Percentiles rank a stretch among this genome's conserved stretches.
Conservation (phyloP, 805 yeast genomes). For the Saturnispora ahearnii region DNA sequence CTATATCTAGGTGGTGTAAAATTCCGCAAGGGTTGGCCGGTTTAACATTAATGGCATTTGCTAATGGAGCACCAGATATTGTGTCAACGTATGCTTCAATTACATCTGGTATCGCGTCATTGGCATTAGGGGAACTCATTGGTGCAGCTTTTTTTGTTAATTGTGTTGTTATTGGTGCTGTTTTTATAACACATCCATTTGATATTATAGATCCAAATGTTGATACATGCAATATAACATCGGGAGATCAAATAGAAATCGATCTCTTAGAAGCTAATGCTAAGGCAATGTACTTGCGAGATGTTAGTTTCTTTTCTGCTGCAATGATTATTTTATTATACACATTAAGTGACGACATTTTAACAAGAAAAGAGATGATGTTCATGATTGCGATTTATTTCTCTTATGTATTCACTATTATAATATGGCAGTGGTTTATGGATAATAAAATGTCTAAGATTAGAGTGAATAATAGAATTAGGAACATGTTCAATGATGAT, state of each 20-base stretch:
- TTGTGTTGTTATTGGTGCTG: constrained; percentile 70
- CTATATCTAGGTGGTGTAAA: constrained; percentile 52
- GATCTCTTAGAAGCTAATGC: constrained; percentile 23
- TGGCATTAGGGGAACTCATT: constrained; percentile 84
- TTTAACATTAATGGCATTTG: constrained; percentile 78
- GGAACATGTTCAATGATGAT: constrained; percentile 24
- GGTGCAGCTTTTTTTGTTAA: constrained; percentile 85
- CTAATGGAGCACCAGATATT: constrained; percentile 90
- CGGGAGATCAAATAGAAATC: constrained; percentile 9
- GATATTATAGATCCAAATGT: constrained; percentile 28
- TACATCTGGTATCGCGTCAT: constrained; percentile 51
- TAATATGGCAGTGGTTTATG: constrained; percentile 33
- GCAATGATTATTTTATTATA: constrained; percentile 41
- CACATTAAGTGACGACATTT: constrained; percentile 42
- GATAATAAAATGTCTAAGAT: constrained; percentile 13
- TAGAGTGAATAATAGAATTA: constrained; percentile 18
- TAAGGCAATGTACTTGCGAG: constrained; percentile 47
- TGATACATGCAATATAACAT: neutral
- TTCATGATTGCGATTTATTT: constrained; percentile 49
- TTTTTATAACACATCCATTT: constrained; percentile 63
- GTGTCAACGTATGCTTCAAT: constrained; percentile 79
- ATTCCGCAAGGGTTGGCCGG: constrained; percentile 83
- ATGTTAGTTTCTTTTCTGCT: constrained; percentile 47
- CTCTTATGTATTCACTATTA: constrained; percentile 46
- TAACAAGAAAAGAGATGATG: constrained; percentile 47